Percentiles rank a stretch among this genome's conserved stretches.
These are phyloP conservation scores for Kwoniella botswanensis DNA, from an alignment of 768 basidiomycete species.

Conservation along the genomic window DNA sequence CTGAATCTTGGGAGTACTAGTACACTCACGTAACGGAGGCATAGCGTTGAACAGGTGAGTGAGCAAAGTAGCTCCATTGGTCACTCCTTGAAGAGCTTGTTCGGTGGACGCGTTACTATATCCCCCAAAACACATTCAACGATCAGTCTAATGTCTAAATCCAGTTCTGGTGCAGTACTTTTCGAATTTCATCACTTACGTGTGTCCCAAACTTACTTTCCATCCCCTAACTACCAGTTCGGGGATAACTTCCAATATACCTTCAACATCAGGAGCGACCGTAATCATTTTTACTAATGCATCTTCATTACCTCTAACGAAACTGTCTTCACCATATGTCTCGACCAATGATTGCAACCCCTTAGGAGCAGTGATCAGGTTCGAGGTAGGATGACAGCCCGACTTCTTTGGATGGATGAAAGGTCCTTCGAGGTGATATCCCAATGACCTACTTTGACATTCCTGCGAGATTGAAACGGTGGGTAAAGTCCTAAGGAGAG, in stretches of 20 bases:
- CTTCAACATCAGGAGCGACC: conserved; percentile 81
- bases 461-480: conserved; percentile 69
- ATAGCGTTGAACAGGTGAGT: conserved; percentile 82
- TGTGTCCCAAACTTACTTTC: conserved; percentile 86
- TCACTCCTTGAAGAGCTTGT: conserved; percentile 72
- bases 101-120: conserved; percentile 74
- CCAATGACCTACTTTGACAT: conserved; percentile 69
- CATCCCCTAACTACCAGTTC: conserved; percentile 70
- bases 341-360: conserved; percentile 68
- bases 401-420: conserved; percentile 82
- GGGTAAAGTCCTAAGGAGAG: neutral
- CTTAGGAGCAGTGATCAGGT: conserved; percentile 29
- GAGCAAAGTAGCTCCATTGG: conserved; percentile 77
- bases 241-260: conserved; percentile 73
- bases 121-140: neutral
- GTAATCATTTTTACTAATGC: conserved; percentile 77
- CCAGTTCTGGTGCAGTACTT: too few relatives aligned
- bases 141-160: neutral
- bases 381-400: conserved; percentile 73
- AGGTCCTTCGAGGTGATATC: conserved; percentile 91
- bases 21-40: conserved; percentile 10
- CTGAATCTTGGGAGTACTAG: neutral
- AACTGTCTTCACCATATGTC: conserved; percentile 62
- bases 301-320: neutral
- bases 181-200: conserved; percentile 60